These are phyloP conservation scores for Heimioporus sp. DNA, from an alignment of 768 basidiomycete genomes.

Conservation along the genomic window DNA sequence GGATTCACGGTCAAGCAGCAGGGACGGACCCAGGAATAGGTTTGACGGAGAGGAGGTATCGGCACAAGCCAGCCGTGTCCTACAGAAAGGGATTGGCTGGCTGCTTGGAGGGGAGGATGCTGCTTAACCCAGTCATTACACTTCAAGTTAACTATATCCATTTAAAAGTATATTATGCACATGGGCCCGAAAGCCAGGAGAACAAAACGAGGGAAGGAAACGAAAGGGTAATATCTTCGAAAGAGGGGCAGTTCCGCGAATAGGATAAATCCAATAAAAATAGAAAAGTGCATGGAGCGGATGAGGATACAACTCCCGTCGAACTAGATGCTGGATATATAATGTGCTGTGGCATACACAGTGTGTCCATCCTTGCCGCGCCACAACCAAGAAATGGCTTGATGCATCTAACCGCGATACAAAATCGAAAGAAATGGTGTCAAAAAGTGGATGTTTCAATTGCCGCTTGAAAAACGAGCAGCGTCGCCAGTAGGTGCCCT, in stretches of 20 bases:
- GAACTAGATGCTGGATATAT: constrained; percentile 12
- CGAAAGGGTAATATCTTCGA: constrained; percentile 12
- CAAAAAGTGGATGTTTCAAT: constrained; percentile 17
- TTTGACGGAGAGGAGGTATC: constrained; percentile 62
- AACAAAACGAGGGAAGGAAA: constrained; percentile 25
- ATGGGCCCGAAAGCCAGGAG: constrained; percentile 19
- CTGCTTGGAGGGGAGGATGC: constrained; percentile 81
- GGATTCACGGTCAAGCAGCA: constrained; percentile 31
- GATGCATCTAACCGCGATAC: constrained; percentile 15
- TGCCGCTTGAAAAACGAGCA: constrained; percentile 56
- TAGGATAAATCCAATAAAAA: constrained; percentile 31
- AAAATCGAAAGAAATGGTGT: constrained; percentile 7
- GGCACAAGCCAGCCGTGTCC: constrained; percentile 69
- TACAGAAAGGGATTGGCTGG: constrained; percentile 95
- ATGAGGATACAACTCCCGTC: constrained; percentile 8
- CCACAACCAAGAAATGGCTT: constrained; percentile 14
- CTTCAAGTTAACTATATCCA: constrained; percentile 11
- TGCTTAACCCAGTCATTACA: background rate
- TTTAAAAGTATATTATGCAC: constrained; percentile 23
- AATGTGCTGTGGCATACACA: constrained; percentile 10
- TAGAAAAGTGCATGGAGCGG: constrained; percentile 2
- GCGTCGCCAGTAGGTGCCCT: constrained; percentile 65
- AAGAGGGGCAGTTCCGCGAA: constrained; percentile 23
- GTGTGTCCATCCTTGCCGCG: constrained; percentile 5
- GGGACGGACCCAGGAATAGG: constrained; percentile 40